phyloP scores from a whole-genome alignment of 768 basidiomycete genomes.

The Lactarius trivialis region DNA sequence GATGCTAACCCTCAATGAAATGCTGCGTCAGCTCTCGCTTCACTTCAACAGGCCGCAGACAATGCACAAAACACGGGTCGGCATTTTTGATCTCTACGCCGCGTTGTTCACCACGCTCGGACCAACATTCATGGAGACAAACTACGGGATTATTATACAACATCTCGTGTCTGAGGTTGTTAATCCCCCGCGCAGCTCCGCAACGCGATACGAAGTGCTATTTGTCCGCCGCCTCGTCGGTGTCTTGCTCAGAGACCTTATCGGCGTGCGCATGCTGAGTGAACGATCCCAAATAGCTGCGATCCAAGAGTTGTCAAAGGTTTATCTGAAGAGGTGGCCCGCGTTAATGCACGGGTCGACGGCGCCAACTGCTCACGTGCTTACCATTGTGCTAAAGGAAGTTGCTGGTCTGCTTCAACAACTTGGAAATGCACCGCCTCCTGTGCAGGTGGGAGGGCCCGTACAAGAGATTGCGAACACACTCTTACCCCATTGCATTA shows the following conservation, averaged over 20 bases:
- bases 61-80: constrained; percentile 68
- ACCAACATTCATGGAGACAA: constrained; percentile 66
- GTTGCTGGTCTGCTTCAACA: constrained; percentile 81
- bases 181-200: constrained; percentile 45
- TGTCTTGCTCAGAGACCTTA: constrained; percentile 74
- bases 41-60: constrained; percentile 73
- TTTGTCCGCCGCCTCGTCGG: constrained; percentile 67
- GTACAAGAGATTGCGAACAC: neutral
- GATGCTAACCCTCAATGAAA: constrained; percentile 66
- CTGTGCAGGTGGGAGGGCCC: constrained; percentile 55
- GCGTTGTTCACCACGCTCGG: constrained; percentile 74
- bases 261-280: constrained; percentile 82
- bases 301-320: constrained; percentile 75
- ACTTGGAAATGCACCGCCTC: constrained; percentile 86
- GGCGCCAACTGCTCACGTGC: constrained; percentile 57
- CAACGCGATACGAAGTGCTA: constrained; percentile 67
- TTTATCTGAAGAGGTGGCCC: constrained; percentile 88
- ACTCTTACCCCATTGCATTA: neutral
- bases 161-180: constrained; percentile 81
- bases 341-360: constrained; percentile 83
- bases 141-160: constrained; percentile 70
- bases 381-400: constrained; percentile 74
- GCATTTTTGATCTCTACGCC: constrained; percentile 84
- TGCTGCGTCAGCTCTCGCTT: constrained; percentile 72
- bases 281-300: constrained; percentile 93